These are phyloP conservation scores for Solanum phureja DNA, from an alignment of 257 asterid genomes.

Conservation along the genomic window DNA sequence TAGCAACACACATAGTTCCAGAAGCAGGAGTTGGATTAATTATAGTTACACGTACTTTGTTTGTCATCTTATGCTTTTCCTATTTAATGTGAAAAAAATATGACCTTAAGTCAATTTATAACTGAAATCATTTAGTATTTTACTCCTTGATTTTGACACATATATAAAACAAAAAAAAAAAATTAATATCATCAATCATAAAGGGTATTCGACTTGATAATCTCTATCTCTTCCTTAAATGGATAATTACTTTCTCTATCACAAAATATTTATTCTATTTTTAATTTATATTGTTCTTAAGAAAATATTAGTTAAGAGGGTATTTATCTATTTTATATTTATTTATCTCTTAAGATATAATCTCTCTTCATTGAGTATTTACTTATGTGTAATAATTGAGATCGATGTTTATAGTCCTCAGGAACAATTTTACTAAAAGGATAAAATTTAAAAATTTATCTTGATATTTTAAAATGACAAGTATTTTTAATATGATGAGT, in stretches of 20 bases:
- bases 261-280: neutral
- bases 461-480: too few relatives aligned
- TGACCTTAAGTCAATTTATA: neutral
- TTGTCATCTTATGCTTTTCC: neutral
- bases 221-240: neutral
- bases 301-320: neutral
- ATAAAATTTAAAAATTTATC: too few relatives aligned
- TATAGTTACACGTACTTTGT: neutral
- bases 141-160: neutral
- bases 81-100: neutral
- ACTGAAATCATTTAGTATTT: neutral
- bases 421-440: too few relatives aligned
- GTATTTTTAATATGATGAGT: too few relatives aligned
- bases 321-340: neutral
- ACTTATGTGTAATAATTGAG: neutral
- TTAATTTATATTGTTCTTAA: neutral
- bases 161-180: neutral
- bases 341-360: neutral
- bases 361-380: neutral
- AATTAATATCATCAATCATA: neutral
- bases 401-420: neutral
- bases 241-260: neutral
- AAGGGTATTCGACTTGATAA: neutral
- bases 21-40: neutral
- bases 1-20: neutral